Evolutionary conservation across 768 basidiomycete species (phyloP).

Genomic region (Sporobolomyces phaffii): DNA sequence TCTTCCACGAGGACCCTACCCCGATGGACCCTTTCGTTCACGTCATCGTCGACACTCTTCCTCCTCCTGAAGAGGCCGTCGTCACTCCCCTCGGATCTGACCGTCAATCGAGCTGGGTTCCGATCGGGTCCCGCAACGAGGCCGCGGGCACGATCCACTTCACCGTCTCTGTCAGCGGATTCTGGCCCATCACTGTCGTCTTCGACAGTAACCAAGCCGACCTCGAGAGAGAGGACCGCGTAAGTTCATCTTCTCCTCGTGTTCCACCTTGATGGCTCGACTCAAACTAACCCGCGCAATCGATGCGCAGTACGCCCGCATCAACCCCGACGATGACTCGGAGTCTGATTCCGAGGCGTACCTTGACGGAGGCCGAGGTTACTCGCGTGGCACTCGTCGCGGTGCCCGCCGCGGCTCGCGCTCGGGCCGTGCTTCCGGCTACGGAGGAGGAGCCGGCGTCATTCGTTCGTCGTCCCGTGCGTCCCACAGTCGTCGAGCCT

Average conservation of each 20-base stretch:
- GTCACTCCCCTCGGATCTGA: constrained; percentile 15
- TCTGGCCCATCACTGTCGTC: constrained; percentile 37
- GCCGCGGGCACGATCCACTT: constrained; percentile 28
- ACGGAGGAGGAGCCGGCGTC: neutral
- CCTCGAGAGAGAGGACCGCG: constrained; percentile 21
- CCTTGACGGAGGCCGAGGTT: constrained; percentile 1
- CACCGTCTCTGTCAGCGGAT: constrained; percentile 21
- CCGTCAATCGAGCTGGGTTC: neutral
- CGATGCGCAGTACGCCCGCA: constrained; percentile 19
- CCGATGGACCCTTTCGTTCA: constrained; percentile 34
- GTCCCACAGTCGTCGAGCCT: neutral
- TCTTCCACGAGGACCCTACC: constrained; percentile 35
- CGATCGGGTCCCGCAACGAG: constrained; percentile 6
- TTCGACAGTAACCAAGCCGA: constrained; percentile 30
- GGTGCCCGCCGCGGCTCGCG: constrained; percentile 1
- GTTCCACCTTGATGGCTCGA: too few species aligned
- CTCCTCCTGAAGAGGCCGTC: constrained; percentile 5
- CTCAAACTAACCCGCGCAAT: too few species aligned
- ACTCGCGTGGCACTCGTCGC: neutral
- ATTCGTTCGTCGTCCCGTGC: neutral
- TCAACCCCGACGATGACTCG: constrained; percentile 16
- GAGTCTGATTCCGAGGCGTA: constrained; percentile 9
- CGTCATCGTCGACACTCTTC: constrained; percentile 32
- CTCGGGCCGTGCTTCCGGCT: neutral
- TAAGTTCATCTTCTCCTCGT: neutral